These are phyloP conservation scores for Phtheirospermum japonicum DNA, from an alignment of 257 asterid genomes.

Conservation along the genomic window DNA sequence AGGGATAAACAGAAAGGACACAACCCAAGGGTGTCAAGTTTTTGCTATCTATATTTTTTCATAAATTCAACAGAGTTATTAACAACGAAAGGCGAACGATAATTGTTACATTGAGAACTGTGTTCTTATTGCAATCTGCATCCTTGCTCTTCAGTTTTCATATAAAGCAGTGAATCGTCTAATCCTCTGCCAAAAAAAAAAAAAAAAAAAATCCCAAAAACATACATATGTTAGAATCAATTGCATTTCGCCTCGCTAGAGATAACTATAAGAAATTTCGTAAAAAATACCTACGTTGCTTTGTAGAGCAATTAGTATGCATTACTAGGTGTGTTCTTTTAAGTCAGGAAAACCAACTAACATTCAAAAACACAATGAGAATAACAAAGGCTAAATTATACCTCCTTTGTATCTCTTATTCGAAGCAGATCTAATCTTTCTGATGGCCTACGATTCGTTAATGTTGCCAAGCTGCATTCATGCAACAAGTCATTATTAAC, in stretches of 20 bases:
- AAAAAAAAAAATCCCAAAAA: not conserved
- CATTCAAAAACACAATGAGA: not conserved
- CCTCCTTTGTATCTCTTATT: slow-evolving; percentile 79
- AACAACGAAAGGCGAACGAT: too few relatives aligned
- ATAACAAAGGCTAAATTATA: slow-evolving; percentile 16
- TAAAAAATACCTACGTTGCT: not conserved
- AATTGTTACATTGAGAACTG: too few relatives aligned
- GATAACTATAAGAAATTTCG: not conserved
- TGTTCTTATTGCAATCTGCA: slow-evolving; percentile 50
- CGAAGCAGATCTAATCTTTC: slow-evolving; percentile 88
- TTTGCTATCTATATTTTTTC: too few relatives aligned
- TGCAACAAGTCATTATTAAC: slow-evolving; percentile 6
- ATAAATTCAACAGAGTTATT: too few relatives aligned
- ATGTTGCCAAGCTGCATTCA: slow-evolving; percentile 71
- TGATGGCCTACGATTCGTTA: slow-evolving; percentile 76
- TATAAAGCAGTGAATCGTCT: slow-evolving; percentile 57
- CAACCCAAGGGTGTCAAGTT: too few relatives aligned
- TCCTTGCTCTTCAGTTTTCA: slow-evolving; percentile 78
- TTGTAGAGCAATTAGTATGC: not conserved
- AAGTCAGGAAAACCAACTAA: not conserved
- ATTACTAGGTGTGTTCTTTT: not conserved
- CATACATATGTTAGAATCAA: not conserved
- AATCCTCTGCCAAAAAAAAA: slow-evolving; percentile 65
- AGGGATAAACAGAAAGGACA: too few relatives aligned
- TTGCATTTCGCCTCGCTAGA: not conserved